phyloP scores from a whole-genome alignment of 805 yeast genomes.

The Saturnispora silvae region DNA sequence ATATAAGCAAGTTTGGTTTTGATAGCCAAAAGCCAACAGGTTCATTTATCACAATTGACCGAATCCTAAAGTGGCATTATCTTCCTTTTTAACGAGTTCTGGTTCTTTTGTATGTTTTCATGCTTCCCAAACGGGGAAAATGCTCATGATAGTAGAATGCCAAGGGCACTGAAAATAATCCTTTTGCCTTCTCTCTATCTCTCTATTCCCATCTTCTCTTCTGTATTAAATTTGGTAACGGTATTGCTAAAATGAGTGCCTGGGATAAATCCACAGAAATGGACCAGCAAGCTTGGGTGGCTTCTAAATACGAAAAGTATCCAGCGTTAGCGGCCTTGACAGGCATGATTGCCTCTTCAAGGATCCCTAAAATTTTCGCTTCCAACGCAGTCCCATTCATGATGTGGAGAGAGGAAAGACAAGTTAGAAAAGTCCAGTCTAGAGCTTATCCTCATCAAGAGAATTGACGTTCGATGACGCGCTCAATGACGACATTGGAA shows the following conservation, averaged over 20 bases:
- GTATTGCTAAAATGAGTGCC: slow-evolving; percentile 10
- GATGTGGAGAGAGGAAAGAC: slow-evolving; percentile 35
- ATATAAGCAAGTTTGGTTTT: too few species aligned
- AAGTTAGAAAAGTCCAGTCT: slow-evolving; percentile 17
- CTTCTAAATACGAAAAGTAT: slow-evolving; percentile 34
- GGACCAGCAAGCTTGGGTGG: slow-evolving; percentile 40
- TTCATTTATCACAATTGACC: too few species aligned
- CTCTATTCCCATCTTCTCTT: not conserved
- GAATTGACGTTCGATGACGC: too few species aligned
- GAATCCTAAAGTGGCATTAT: too few species aligned
- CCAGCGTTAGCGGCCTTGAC: slow-evolving; percentile 51
- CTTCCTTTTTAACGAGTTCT: too few species aligned
- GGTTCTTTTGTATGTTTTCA: too few species aligned
- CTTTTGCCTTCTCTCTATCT: not conserved
- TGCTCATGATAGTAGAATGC: not conserved
- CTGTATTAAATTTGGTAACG: not conserved
- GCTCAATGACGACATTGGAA: too few species aligned
- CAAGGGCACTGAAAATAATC: too few species aligned
- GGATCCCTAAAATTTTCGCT: slow-evolving; percentile 45
- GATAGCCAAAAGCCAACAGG: too few species aligned
- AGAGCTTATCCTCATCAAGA: slow-evolving; percentile 7
- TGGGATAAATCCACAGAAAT: slow-evolving; percentile 27
- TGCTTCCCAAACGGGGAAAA: too few species aligned
- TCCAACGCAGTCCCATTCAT: slow-evolving; percentile 52
- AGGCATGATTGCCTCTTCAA: slow-evolving; percentile 49